Conservation (phyloP, 257 asterid genomes). For the Solanum habrochaites region DNA sequence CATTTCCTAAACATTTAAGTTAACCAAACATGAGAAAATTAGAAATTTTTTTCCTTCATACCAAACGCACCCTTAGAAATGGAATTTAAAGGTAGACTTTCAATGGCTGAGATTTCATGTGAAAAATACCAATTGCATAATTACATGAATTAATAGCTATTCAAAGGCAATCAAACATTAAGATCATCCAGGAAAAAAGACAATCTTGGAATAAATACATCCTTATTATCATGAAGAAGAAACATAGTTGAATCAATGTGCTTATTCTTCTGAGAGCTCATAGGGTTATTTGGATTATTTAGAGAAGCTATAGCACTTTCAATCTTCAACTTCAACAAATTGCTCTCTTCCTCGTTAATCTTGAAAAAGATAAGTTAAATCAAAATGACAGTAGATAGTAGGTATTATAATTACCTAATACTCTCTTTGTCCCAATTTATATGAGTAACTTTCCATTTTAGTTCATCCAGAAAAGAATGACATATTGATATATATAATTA, state of each 20-base stretch:
- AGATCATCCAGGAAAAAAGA: background rate
- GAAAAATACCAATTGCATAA: background rate
- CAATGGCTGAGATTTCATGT: background rate
- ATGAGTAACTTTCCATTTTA: too few species aligned
- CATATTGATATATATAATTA: too few species aligned
- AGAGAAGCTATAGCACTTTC: conserved; percentile 51
- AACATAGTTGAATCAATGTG: background rate
- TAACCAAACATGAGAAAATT: too few species aligned
- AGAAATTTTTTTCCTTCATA: too few species aligned
- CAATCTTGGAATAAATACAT: background rate
- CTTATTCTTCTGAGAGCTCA: conserved; percentile 19
- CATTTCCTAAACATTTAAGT: too few species aligned
- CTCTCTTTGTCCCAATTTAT: too few species aligned
- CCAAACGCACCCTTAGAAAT: background rate
- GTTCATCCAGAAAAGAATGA: too few species aligned
- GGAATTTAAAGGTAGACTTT: background rate
- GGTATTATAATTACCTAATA: too few species aligned
- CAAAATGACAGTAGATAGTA: background rate
- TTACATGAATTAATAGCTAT: background rate
- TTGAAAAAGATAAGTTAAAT: background rate
- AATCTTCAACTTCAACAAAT: conserved; percentile 31
- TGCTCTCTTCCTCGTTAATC: conserved; percentile 69
- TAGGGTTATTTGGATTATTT: conserved; percentile 53
- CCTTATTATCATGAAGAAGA: background rate
- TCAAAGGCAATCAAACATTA: background rate